Evolutionary conservation across 75 land plant genomes (phyloP), one percentile per base, ranked within the genome.

Genomic region (Cupressus sempervirens): DNA sequence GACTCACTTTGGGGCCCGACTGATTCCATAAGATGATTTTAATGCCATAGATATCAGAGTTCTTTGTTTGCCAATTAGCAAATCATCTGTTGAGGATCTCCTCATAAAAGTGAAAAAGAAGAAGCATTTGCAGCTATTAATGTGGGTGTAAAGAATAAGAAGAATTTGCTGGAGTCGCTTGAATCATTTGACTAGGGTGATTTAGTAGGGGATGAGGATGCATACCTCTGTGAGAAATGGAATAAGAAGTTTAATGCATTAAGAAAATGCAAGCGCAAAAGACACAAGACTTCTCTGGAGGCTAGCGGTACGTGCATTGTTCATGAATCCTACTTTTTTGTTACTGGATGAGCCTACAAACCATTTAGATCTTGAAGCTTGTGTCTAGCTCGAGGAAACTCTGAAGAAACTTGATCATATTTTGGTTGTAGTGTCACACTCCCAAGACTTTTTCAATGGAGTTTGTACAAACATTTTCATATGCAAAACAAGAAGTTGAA

Each of bases 361-460:
- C 87, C 98, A 97, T 92, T 88, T 97, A 97, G 99, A 97, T 87
- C 86, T 97, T 83, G 99, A 97, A 88, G 99, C 98, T 16, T 97
- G 99, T 89, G 99, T 97, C 38, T 97, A 98, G 98, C 82, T 97
- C 76, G 99, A 97, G 82, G 99, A 97, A 80, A 93, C 83, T 10
- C 83, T 97, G 80, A 97, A 97, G 92, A 94, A 93, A 16, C 93
- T 97, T 86, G 93, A 95, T 9, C 90, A 96, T 1, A 97, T 97
- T 77, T 90, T 97, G 46, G 98, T 97, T 85, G 99, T 97, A 75
- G 85, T 97, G 20, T 97, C 99, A 46, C 99, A 97, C 83, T 97
- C 99, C 34, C 99, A 97, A 86, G 99, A 96, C 86, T 97, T 97
- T 54, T 89, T 97, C 68, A 97, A 97, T 87, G 99, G 98, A 34